Percentiles rank a stretch among this genome's conserved stretches.
phyloP scores from a whole-genome alignment of 768 basidiomycete genomes.

The Gloeopeniophorella convolvens region DNA sequence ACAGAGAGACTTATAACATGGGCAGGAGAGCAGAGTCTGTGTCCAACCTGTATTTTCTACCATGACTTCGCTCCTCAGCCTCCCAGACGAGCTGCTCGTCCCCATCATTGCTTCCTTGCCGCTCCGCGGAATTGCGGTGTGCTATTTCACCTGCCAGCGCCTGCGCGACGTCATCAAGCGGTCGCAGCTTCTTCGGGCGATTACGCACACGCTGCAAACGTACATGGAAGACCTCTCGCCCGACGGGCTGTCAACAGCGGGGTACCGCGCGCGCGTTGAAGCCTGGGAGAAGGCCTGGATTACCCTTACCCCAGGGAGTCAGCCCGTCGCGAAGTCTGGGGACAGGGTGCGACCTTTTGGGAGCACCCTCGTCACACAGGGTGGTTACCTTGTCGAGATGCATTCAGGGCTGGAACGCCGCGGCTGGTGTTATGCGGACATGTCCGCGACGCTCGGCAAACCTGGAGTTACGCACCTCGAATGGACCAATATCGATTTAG shows the following conservation, averaged over 20 bases:
- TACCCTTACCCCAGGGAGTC: neutral
- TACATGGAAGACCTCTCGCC: constrained; percentile 4
- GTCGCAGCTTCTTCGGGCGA: neutral
- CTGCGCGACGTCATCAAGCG: constrained; percentile 1
- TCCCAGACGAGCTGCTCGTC: constrained; percentile 7
- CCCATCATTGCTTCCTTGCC: constrained; percentile 1
- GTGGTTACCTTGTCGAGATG: constrained; percentile 8
- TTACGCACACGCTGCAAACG: neutral
- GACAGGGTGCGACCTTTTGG: no score
- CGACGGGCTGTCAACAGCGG: neutral
- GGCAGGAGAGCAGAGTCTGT: no score
- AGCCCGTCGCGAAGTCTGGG: neutral
- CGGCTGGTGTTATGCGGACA: no score
- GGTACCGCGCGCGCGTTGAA: neutral
- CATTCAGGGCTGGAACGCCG: no score
- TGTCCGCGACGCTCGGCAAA: no score
- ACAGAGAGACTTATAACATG: no score
- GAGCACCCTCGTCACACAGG: constrained; percentile 1
- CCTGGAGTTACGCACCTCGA: no score
- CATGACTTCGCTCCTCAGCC: neutral
- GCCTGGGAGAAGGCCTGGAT: constrained; percentile 11
- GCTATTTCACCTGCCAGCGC: constrained; percentile 1
- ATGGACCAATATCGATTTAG: no score
- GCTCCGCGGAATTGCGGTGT: neutral
- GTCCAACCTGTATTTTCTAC: no score